Base-by-base conservation (phyloP, 345 rosid species). In the Aegle marmelos region DNA sequence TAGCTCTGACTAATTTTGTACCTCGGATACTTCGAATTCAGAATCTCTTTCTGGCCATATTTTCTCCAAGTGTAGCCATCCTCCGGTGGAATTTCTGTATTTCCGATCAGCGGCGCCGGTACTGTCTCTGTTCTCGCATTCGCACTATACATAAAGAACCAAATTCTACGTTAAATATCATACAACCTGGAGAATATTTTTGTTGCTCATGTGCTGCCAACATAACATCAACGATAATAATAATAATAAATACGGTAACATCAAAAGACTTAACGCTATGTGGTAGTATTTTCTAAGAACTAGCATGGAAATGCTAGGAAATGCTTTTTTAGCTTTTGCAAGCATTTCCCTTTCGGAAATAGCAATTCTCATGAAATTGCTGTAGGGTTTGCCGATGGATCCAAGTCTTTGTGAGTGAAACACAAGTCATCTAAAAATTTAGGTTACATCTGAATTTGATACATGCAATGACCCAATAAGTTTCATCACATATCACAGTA, bases 41-140 rank as follows among this genome's bases (percentile, higher is more conserved):
- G 82, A 48, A 95, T 95, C 76, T 95, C 98, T 78, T 95, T 95
- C 73, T 94, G 98, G 6, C 98, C 98, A 36, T 94, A 94, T 79
- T 94, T 94, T 77, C 95, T 86, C 97, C 98, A 94, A 24, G 94
- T 88, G 78, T 68, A 88, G 58, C 90, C 90, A 75, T 94, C 98
- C 16, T 92, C 98, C 2, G 98, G 98, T 4, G 95, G 95, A 53
- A 90, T 70, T 57, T 91, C 94, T 1, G 82, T 82, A 56, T 94
- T 94, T 62, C 98, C 98, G 21, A 79, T 78, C 33, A 71, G 86
- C 7, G 94, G 89, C 0, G 94, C 94, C 0, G 94, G 78, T 65
- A 86, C 91, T 64, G 66, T 85, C 67, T 68, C 22, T 2, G 27
- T 41, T 64, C 70, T 34, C 50, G 78, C 70, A 50, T 64, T 75